Percentiles rank a stretch among this genome's conserved stretches.
Evolutionary conservation across 768 basidiomycete genomes (phyloP).

Genomic region (Suillus fuscotomentosus): DNA sequence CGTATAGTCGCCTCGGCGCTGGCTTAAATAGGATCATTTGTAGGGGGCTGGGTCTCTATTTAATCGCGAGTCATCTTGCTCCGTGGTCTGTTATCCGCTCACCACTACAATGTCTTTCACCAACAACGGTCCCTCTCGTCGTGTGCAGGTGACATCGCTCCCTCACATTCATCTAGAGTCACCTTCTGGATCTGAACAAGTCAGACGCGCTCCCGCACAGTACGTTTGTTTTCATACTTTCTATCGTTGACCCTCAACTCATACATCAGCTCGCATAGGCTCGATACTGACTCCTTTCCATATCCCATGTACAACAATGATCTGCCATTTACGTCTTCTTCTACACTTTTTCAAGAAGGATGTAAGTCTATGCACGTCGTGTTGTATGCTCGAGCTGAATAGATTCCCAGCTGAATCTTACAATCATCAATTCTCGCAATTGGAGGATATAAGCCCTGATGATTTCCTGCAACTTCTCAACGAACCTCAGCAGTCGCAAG

Average conservation of each 20-base stretch:
- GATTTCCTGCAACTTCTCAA: background rate
- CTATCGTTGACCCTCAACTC: background rate
- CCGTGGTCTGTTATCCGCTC: too few species aligned
- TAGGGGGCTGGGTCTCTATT: background rate
- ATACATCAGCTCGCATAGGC: background rate
- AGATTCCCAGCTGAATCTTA: background rate
- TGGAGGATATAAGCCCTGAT: background rate
- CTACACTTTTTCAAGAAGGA: background rate
- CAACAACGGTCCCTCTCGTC: background rate
- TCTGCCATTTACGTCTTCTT: background rate
- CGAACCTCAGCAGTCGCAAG: background rate
- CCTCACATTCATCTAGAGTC: background rate
- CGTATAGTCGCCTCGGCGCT: background rate
- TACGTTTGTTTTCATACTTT: background rate
- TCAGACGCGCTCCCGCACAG: background rate
- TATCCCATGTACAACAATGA: background rate
- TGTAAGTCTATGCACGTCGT: background rate
- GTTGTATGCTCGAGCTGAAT: background rate
- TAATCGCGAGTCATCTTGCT: background rate
- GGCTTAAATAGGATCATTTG: background rate
- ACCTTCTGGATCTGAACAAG: background rate
- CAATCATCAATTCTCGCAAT: background rate
- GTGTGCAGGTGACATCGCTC: background rate
- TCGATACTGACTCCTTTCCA: background rate
- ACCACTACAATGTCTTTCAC: background rate